A percentile compares a stretch with the other conserved stretches of the same genome.
phyloP scores from a whole-genome alignment of 2,329 filamentous ascomycete species.

The Colletotrichum falcatum region DNA sequence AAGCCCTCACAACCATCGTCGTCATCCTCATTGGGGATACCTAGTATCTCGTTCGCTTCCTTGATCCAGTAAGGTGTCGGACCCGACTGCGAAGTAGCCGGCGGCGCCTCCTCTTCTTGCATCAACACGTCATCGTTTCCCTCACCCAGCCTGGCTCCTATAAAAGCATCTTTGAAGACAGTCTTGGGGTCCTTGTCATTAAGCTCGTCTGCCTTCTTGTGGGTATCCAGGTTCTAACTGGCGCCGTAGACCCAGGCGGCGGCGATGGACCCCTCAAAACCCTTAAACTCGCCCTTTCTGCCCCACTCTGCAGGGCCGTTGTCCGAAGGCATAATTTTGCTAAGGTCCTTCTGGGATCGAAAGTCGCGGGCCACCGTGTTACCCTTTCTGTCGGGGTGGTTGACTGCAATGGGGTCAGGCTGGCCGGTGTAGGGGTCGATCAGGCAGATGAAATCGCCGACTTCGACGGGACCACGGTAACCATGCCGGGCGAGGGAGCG shows the following conservation, averaged over 20 bases:
- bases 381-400: neutral
- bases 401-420: constrained; percentile 8
- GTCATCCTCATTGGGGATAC: neutral
- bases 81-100: neutral
- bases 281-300: constrained; percentile 25
- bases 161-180: constrained; percentile 7
- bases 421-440: constrained; percentile 23
- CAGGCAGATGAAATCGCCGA: constrained; percentile 23
- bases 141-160: constrained; percentile 7
- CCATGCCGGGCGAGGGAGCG: neutral
- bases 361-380: neutral
- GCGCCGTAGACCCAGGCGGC: constrained; percentile 20
- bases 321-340: neutral
- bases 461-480: constrained; percentile 13
- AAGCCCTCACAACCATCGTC: neutral
- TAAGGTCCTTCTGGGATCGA: neutral
- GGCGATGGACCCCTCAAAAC: constrained; percentile 11
- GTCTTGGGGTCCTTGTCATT: no score
- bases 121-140: neutral
- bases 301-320: constrained; percentile 11
- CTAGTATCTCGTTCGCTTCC: constrained; percentile 23
- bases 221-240: constrained; percentile 25
- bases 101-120: neutral
- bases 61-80: constrained; percentile 20
- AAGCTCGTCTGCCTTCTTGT: neutral